Conservation (phyloP, 2,329 filamentous ascomycete species). For the Emergomyces africanus region DNA sequence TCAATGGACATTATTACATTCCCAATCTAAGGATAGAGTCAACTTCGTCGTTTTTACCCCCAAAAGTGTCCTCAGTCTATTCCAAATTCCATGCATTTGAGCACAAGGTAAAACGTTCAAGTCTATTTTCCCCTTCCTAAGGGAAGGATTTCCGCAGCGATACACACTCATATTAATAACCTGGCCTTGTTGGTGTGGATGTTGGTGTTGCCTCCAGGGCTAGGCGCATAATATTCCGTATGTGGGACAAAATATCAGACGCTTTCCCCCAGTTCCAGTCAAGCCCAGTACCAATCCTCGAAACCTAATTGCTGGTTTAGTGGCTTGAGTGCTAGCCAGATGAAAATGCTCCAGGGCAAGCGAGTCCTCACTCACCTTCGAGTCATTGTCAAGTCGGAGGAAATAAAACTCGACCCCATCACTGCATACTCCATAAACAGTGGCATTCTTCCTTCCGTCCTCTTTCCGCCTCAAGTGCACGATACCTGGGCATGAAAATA, state of each 20-base stretch:
- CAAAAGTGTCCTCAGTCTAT: not conserved
- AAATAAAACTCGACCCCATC: constrained; percentile 2
- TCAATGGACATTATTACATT: not conserved
- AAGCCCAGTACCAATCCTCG: not conserved
- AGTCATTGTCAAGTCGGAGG: not conserved
- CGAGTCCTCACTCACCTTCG: not conserved
- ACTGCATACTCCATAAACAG: not conserved
- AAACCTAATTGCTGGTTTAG: not conserved
- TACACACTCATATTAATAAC: not conserved
- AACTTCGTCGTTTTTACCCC: not conserved
- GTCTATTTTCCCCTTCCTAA: not conserved
- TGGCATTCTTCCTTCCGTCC: not conserved
- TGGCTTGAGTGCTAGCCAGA: not conserved
- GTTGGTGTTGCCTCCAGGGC: not conserved
- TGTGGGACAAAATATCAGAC: not conserved
- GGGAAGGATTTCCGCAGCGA: not conserved
- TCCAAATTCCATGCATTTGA: not conserved
- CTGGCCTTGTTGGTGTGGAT: not conserved
- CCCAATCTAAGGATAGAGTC: not conserved
- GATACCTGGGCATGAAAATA: not conserved
- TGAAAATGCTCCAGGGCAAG: not conserved
- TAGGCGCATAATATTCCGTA: not conserved
- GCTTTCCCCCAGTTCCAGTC: not conserved
- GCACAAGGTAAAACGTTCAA: not conserved
- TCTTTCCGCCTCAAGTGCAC: not conserved